phyloP scores from a whole-genome alignment of 108 stramenopile genomes.

The Cyclotella sp. region DNA sequence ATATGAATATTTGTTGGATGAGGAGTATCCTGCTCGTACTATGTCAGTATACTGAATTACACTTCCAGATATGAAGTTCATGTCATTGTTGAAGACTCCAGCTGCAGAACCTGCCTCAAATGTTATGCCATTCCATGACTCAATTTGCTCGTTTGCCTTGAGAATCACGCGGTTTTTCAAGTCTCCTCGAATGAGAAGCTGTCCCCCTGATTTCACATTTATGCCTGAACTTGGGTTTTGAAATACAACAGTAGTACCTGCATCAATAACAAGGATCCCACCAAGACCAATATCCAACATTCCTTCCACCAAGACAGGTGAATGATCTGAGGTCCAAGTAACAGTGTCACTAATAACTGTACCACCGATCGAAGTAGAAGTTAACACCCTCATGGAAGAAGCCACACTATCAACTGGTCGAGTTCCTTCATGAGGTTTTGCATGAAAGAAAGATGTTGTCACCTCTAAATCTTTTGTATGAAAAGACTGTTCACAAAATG shows the following conservation, averaged over 20 bases:
- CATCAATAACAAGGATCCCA: conserved; percentile 20
- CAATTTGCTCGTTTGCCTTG: conserved; percentile 8
- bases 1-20: background rate
- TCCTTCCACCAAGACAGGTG: conserved; percentile 10
- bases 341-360: background rate
- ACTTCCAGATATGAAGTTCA: conserved; percentile 15
- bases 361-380: conserved; percentile 11
- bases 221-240: conserved; percentile 3
- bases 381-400: too few species aligned
- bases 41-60: conserved; percentile 28
- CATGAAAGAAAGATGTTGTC: too few species aligned
- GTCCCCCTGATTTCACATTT: conserved; percentile 11
- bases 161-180: conserved; percentile 14
- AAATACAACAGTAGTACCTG: conserved; percentile 14
- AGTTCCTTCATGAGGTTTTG: too few species aligned
- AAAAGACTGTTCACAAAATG: too few species aligned
- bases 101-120: conserved; percentile 11
- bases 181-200: conserved; percentile 9
- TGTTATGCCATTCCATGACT: conserved; percentile 17
- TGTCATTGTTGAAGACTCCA: background rate
- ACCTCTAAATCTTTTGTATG: too few species aligned
- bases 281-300: conserved; percentile 5
- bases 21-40: conserved; percentile 20
- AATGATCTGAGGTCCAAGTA: background rate
- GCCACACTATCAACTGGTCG: too few species aligned